Evolutionary conservation across 1,284 basidiomycete genomes (phyloP).

Genomic region (Malassezia yamatoensis): DNA sequence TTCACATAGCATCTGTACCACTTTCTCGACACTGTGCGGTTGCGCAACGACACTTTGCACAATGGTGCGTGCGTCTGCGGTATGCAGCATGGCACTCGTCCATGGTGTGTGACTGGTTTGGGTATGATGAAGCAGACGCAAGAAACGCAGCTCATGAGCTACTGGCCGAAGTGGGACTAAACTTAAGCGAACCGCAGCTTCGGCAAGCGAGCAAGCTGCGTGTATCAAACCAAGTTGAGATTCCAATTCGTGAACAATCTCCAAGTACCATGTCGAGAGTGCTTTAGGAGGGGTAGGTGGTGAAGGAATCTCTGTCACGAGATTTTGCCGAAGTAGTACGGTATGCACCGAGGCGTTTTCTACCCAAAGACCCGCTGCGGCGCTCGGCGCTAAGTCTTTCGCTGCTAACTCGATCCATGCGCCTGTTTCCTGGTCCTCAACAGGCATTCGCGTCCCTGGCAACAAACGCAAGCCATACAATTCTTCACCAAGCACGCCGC

Average conservation of each 20-base stretch:
- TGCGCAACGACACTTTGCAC: slow-evolving; percentile 5
- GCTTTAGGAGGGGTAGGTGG: slow-evolving; percentile 11
- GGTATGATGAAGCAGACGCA: slow-evolving; percentile 1
- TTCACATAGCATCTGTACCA: slow-evolving; percentile 1
- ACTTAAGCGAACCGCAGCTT: slow-evolving; percentile 12
- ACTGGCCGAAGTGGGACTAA: slow-evolving; percentile 8
- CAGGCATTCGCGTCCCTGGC: slow-evolving; percentile 15
- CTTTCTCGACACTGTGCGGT: neutral
- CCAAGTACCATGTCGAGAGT: slow-evolving; percentile 13
- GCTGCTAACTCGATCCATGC: slow-evolving; percentile 15
- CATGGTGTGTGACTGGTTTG: slow-evolving; percentile 3
- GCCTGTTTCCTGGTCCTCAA: slow-evolving; percentile 16
- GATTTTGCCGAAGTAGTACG: neutral
- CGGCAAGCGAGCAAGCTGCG: slow-evolving; percentile 6
- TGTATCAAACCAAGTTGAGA: slow-evolving; percentile 8
- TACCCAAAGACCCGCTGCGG: slow-evolving; percentile 10
- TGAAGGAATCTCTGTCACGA: neutral
- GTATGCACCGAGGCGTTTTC: slow-evolving; percentile 7
- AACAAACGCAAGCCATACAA: slow-evolving; percentile 11
- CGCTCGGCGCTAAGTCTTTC: neutral
- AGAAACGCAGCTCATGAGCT: slow-evolving; percentile 12
- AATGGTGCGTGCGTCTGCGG: neutral
- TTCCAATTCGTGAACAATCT: slow-evolving; percentile 8
- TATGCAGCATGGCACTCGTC: slow-evolving; percentile 4
- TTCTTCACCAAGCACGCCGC: slow-evolving; percentile 8